Evolutionary conservation across 805 yeast species (phyloP).

Genomic region (Teunomyces stri): DNA sequence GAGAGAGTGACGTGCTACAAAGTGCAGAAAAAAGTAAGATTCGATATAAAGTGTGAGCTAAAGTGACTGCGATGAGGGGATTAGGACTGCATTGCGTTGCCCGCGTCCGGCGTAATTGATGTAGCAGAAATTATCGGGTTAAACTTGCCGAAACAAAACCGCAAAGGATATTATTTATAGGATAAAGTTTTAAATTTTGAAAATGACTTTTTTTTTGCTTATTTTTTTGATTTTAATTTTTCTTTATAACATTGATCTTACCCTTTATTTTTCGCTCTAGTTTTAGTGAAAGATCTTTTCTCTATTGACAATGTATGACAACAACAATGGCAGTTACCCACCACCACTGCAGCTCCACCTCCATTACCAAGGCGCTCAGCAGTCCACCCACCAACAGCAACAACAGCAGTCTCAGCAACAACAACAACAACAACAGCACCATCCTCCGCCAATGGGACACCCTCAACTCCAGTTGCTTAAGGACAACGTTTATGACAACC

Average conservation of each 20-base stretch:
- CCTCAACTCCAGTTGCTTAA: slow-evolving; percentile 7
- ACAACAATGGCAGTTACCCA: background rate
- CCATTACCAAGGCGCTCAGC: slow-evolving; percentile 7
- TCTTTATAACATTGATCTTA: slow-evolving; percentile 1
- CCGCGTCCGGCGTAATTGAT: background rate
- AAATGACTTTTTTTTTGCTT: background rate
- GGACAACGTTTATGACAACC: slow-evolving; percentile 10
- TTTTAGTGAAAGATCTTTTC: slow-evolving; percentile 2
- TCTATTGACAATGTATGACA: slow-evolving; percentile 7
- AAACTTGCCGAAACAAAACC: background rate
- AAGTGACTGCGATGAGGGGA: background rate
- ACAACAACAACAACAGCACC: slow-evolving; percentile 6
- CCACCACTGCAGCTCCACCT: slow-evolving; percentile 3
- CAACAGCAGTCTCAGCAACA: slow-evolving; percentile 6
- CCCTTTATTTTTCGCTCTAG: slow-evolving; percentile 4
- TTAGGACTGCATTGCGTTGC: background rate
- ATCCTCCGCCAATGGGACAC: slow-evolving; percentile 2
- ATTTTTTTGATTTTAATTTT: slow-evolving; percentile 2
- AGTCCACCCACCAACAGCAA: slow-evolving; percentile 9
- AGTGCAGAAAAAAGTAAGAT: background rate
- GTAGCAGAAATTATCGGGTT: background rate
- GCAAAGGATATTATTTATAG: background rate
- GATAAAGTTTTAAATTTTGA: background rate
- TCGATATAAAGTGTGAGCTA: background rate
- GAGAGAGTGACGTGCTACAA: background rate